phyloP scores from a whole-genome alignment of 352 stramenopile genomes.

The Pythium sukuiense region DNA sequence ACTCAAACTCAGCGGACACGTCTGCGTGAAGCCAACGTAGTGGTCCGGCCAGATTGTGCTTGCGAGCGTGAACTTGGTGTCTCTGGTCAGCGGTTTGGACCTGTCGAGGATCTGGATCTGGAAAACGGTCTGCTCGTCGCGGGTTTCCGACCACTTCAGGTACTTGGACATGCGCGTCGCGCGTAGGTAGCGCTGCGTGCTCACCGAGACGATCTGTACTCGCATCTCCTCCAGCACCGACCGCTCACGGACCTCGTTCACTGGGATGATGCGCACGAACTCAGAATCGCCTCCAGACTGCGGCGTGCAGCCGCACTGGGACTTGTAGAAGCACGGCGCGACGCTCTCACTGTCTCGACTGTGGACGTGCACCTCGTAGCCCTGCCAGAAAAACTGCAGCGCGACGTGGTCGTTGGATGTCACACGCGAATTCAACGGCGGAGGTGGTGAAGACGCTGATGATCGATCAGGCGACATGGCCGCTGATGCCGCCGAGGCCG shows the following conservation, averaged over 20 bases:
- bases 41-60: slow-evolving; percentile 30
- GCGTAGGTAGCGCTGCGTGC: slow-evolving; percentile 29
- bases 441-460: not conserved
- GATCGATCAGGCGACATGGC: not conserved
- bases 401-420: slow-evolving; percentile 33
- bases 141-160: slow-evolving; percentile 32
- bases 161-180: slow-evolving; percentile 36
- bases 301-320: slow-evolving; percentile 26
- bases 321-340: slow-evolving; percentile 30
- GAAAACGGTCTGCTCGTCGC: slow-evolving; percentile 36
- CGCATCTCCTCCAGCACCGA: slow-evolving; percentile 32
- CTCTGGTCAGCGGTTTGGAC: slow-evolving; percentile 25
- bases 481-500: slow-evolving; percentile 1
- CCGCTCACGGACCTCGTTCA: slow-evolving; percentile 29
- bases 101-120: slow-evolving; percentile 34
- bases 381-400: slow-evolving; percentile 39
- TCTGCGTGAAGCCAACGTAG: slow-evolving; percentile 32
- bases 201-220: slow-evolving; percentile 33
- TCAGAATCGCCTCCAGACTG: slow-evolving; percentile 20
- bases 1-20: slow-evolving; percentile 20
- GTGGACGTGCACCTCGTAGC: slow-evolving; percentile 31
- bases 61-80: slow-evolving; percentile 32
- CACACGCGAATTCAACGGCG: slow-evolving; percentile 23
- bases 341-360: slow-evolving; percentile 23
- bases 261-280: slow-evolving; percentile 33